Conservation (phyloP, 257 asterid genomes). For the Parsonsia alboflavescens region DNA sequence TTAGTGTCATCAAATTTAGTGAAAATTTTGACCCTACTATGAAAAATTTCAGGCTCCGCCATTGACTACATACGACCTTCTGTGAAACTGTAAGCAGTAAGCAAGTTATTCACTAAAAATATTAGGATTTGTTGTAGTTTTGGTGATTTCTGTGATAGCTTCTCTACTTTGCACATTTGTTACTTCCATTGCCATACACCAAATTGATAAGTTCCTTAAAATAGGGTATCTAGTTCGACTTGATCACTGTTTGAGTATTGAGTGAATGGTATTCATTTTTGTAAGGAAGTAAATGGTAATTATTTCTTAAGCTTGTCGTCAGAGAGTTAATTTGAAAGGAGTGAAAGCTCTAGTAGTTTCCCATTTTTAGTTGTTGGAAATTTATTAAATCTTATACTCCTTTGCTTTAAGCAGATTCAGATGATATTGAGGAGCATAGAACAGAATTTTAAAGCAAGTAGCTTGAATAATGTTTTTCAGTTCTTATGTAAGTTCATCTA, state of each 20-base stretch:
- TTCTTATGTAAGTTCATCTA: neutral
- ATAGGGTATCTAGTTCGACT: neutral
- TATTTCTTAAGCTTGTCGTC: neutral
- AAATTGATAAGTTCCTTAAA: neutral
- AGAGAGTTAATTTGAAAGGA: no score
- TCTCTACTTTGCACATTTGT: neutral
- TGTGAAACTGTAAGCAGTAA: neutral
- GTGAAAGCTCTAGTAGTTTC: neutral
- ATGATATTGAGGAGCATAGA: neutral
- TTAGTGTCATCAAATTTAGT: no score
- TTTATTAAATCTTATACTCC: neutral
- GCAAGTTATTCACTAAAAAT: neutral
- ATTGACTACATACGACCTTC: neutral
- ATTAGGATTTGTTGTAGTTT: neutral
- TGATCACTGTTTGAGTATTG: neutral
- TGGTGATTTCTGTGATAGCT: neutral
- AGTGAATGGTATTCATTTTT: neutral
- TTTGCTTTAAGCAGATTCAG: neutral
- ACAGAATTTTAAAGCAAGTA: neutral
- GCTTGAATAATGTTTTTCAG: neutral
- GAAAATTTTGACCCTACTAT: no score
- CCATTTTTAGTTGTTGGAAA: neutral
- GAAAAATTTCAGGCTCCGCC: no score
- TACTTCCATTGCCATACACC: neutral
- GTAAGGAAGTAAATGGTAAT: neutral